Base-by-base conservation (phyloP, 192 early-diverging fungal species). In the Phycomyces nitens region DNA sequence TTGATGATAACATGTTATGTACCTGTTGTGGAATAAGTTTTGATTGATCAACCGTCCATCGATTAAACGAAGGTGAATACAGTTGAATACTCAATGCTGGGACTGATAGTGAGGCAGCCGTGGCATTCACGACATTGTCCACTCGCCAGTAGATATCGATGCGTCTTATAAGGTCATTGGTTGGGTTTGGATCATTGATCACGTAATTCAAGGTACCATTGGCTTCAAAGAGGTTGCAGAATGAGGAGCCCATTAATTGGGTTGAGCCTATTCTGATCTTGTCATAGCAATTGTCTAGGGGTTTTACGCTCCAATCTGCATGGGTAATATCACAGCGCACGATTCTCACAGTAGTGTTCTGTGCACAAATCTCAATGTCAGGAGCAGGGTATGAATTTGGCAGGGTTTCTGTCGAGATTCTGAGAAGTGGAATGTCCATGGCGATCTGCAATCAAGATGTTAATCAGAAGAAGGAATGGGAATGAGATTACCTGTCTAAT, bases 111-210 rank as follows among this genome's bases (percentile, higher is more conserved):
- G 58, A 55, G 18, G 26, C 16, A 9, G 18, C n/a, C 9, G 42
- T 38, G 18, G 41, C 39, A 6, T 41, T 54, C 12, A 39, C 21
- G 5, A 56, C 18, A 29, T 39, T 56, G 42, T 68, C 59, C n/a
- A 68, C 61, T n/a, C 44, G 41, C 66, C 66, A 68, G 54, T 68
- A 68, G 47, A 68, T 39, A 34, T 68, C 66, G 22, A 68, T 41
- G 12, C 66, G 51, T 11, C 43, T 50, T 15, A 68, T 52, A 20
- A 58, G 0, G 16, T 11, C 16, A 5, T 49, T 20, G 16, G 34
- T n/a, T 11, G 18, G 50, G 14, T 52, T 23, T 20, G 41, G 8
- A 2, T 7, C 15, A n/a, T 50, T 29, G 7, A 62, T 16, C 9
- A 23, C 24, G 24, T 53, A 60, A 12, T 18, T 43, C 14, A 58